Evolutionary conservation across 2,329 filamentous ascomycete genomes (phyloP), one percentile per base, ranked within the genome.

Genomic region (Stemphylium beticola): DNA sequence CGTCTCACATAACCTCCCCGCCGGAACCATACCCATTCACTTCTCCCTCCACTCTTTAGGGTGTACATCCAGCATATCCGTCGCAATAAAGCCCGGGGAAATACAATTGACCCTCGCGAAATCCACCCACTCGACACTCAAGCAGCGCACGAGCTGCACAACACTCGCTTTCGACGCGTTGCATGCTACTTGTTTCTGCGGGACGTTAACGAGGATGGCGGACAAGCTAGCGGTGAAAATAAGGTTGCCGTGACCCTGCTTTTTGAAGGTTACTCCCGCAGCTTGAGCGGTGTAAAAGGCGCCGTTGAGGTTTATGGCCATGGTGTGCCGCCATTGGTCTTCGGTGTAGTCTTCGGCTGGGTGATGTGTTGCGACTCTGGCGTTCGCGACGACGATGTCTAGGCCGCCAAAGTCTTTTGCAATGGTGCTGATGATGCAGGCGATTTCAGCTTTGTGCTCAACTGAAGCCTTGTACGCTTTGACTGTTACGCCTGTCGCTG

Each of bases 31-130:
- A 44, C 71, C 69, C 29, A 73, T 53, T 75, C 76, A 77, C 24
- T 65, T 60, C 5, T 74, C 67, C 45, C 55, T 57, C 51, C 62
- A 52, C 37, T 64, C 57, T 43, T 75, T 68, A 9, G 77, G 70
- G 37, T 77, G 60, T 68, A 57, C 43, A 36, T 49, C 43, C 26
- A 61, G 31, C 58, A 61, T 82, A 9, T 87, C 89, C 8, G 90
- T 93, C 79, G 92, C 89, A 89, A 92, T 92, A 81, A 92, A 92
- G 26, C 90, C 89, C n/a, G 89, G 90, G 14, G 85, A 89, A 77
- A 92, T 91, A 76, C 85, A 87, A 83, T 93, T 93, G 71, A 92
- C 89, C 33, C 90, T 86, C 71, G 59, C 59, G 34, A 67, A 67
- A 12, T 66, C 63, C 14, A 62, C 60, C 65, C 65, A 66, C 39